Conservation (phyloP, 257 asterid genomes). For the Nicotiana benthamiana region DNA sequence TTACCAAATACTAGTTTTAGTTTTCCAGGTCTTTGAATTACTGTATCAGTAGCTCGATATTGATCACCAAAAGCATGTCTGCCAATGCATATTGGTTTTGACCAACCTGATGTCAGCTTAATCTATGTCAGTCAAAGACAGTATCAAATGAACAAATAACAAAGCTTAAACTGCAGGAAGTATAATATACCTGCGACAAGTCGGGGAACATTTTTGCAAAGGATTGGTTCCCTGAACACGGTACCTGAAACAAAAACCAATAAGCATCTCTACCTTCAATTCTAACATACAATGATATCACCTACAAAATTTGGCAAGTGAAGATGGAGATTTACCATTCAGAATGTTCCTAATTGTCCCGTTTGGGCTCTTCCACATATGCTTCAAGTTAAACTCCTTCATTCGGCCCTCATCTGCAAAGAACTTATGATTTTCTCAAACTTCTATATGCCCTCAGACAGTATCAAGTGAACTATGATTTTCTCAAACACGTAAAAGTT, state of each 20-base stretch:
- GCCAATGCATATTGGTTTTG: constrained; percentile 95
- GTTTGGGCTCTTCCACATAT: constrained; percentile 97
- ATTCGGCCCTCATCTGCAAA: constrained; percentile 82
- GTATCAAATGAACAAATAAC: neutral
- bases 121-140: neutral
- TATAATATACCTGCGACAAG: constrained; percentile 71
- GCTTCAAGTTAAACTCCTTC: constrained; percentile 70
- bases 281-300: neutral
- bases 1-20: constrained; percentile 91
- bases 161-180: constrained; percentile 1
- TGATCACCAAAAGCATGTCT: constrained; percentile 99
- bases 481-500: neutral
- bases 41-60: constrained; percentile 92
- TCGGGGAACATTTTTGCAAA: constrained; percentile 89
- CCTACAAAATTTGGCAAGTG: neutral
- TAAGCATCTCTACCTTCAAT: neutral
- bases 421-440: neutral
- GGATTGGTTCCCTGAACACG: constrained; percentile 93
- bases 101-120: constrained; percentile 61
- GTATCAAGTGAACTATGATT: too few relatives aligned
- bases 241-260: constrained; percentile 48
- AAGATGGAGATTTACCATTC: constrained; percentile 51
- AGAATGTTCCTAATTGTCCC: constrained; percentile 96
- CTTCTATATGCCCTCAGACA: neutral
- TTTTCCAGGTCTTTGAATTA: constrained; percentile 89